Percentiles rank a stretch among this genome's conserved stretches.
Conservation (phyloP, 1,284 basidiomycete species). For the Gymnopus androsaceus region DNA sequence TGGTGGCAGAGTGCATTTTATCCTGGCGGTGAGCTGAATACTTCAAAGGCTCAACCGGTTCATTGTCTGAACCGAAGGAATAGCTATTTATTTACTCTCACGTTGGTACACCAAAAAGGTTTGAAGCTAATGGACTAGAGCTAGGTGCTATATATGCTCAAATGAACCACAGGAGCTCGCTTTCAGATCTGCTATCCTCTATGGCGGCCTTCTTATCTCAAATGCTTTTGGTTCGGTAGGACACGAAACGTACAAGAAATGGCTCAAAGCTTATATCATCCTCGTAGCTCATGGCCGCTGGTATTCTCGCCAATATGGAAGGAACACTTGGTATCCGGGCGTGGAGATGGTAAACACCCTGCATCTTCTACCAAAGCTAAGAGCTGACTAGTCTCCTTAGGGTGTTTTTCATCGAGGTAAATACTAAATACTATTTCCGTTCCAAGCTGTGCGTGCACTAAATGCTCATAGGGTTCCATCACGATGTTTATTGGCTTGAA, state of each 20-base stretch:
- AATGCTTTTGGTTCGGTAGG: constrained; percentile 76
- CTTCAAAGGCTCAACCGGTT: neutral
- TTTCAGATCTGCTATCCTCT: constrained; percentile 71
- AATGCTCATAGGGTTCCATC: constrained; percentile 47
- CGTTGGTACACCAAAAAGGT: constrained; percentile 70
- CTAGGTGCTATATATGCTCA: neutral
- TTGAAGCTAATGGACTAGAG: neutral
- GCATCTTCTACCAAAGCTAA: neutral
- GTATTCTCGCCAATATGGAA: constrained; percentile 71
- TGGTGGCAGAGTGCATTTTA: constrained; percentile 56
- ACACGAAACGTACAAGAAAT: constrained; percentile 3
- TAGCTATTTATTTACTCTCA: constrained; percentile 58
- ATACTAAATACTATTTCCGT: constrained; percentile 6
- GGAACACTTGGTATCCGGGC: constrained; percentile 66
- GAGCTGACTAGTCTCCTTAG: constrained; percentile 27
- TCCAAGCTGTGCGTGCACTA: neutral
- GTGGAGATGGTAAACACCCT: constrained; percentile 61
- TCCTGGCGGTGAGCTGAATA: constrained; percentile 43
- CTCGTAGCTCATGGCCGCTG: constrained; percentile 63
- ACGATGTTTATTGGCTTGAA: constrained; percentile 57
- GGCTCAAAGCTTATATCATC: neutral
- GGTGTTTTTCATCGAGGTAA: constrained; percentile 65
- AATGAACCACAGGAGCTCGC: constrained; percentile 52
- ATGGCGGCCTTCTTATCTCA: constrained; percentile 67
- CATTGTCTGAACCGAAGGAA: neutral